A percentile compares a stretch with the other conserved stretches of the same genome.
Evolutionary conservation across 257 asterid genomes (phyloP).

Genomic region (Anisodus tanguticus): DNA sequence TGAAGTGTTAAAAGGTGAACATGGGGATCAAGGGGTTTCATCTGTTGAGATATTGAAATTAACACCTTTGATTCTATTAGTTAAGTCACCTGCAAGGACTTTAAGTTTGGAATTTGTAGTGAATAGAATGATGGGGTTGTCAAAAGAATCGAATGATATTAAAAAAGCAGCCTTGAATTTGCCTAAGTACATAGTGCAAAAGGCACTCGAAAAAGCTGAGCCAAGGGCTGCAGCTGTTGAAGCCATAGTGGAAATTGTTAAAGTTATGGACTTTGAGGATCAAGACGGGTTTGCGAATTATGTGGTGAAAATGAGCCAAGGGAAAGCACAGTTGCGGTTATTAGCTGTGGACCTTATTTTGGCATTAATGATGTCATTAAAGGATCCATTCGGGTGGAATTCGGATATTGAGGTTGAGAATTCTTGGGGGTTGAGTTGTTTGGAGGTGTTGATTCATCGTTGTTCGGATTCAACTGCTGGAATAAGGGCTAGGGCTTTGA

Average conservation of each 20-base stretch:
- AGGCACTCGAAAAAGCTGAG: constrained; percentile 88
- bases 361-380: constrained; percentile 52
- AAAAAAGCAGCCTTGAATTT: constrained; percentile 67
- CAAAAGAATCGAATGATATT: constrained; percentile 48
- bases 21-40: constrained; percentile 68
- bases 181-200: constrained; percentile 74
- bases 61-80: constrained; percentile 58
- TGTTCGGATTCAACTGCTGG: constrained; percentile 79
- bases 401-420: constrained; percentile 45
- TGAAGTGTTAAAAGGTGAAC: constrained; percentile 68
- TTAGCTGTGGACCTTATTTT: constrained; percentile 81
- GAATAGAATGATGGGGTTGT: constrained; percentile 61
- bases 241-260: constrained; percentile 71
- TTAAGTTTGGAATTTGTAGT: constrained; percentile 72
- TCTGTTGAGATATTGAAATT: constrained; percentile 81
- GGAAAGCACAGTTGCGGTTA: constrained; percentile 76
- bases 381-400: constrained; percentile 58
- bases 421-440: constrained; percentile 64
- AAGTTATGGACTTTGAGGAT: constrained; percentile 60
- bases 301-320: constrained; percentile 83
- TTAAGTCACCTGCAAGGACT: constrained; percentile 61
- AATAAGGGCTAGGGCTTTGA: constrained; percentile 84
- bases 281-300: constrained; percentile 65
- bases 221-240: constrained; percentile 83
- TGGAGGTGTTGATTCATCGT: constrained; percentile 72